These are phyloP conservation scores for Apiospora sp. DNA, from an alignment of 2,329 filamentous ascomycete genomes.

Conservation along the genomic window DNA sequence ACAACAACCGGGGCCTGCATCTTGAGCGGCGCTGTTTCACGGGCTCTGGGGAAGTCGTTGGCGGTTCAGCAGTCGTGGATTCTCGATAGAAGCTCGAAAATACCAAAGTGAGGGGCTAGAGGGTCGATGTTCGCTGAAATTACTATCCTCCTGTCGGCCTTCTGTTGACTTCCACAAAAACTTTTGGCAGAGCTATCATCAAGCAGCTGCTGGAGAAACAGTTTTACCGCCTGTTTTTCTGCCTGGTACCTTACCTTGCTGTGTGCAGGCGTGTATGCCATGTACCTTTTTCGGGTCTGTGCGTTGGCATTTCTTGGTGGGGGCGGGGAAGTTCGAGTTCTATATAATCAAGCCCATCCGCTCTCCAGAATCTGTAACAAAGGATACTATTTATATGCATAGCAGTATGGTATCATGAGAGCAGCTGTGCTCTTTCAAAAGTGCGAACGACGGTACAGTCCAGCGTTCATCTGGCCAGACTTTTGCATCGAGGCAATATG, in stretches of 20 bases:
- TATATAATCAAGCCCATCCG: not conserved
- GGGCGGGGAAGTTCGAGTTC: not conserved
- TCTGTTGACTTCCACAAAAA: slow-evolving; percentile 26
- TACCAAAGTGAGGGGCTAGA: slow-evolving; percentile 21
- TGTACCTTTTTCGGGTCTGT: slow-evolving; percentile 21
- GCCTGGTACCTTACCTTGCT: slow-evolving; percentile 11
- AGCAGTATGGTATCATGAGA: not conserved
- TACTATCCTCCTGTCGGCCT: slow-evolving; percentile 17
- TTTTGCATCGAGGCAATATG: not conserved
- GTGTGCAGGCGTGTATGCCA: not conserved
- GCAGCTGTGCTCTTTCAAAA: not conserved
- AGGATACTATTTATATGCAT: not conserved
- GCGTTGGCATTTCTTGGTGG: slow-evolving; percentile 9
- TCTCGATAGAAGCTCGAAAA: slow-evolving; percentile 20
- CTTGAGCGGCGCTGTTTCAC: slow-evolving; percentile 45
- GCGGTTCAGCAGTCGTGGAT: slow-evolving; percentile 2
- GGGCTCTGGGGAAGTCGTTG: slow-evolving; percentile 10
- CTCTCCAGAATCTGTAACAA: not conserved
- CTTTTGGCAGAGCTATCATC: slow-evolving; percentile 25
- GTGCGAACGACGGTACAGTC: not conserved
- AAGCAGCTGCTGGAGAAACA: slow-evolving; percentile 21
- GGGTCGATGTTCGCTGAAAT: slow-evolving; percentile 19
- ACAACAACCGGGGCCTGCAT: slow-evolving; percentile 82
- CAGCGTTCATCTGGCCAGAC: not conserved
- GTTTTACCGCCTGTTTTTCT: slow-evolving; percentile 25